These are phyloP conservation scores for Umbelopsis sp. DNA, from an alignment of 371 early-diverging fungal species.

Conservation along the genomic window DNA sequence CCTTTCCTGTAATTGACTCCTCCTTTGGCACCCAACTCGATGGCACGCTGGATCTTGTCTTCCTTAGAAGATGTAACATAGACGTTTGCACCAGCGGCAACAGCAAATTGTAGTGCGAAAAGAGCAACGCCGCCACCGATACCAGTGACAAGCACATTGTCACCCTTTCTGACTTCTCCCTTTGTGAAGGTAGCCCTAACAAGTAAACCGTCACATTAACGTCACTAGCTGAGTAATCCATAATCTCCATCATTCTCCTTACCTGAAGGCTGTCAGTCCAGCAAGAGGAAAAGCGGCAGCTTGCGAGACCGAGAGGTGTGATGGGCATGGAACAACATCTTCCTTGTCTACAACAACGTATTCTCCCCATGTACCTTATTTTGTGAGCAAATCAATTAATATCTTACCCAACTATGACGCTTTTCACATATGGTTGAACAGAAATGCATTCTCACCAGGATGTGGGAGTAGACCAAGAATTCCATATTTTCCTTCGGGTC, in stretches of 20 bases:
- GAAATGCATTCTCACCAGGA: constrained; percentile 36
- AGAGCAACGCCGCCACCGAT: constrained; percentile 81
- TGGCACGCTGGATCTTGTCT: constrained; percentile 64
- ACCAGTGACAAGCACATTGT: constrained; percentile 73
- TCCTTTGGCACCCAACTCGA: constrained; percentile 68
- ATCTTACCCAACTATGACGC: neutral
- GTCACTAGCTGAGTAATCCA: constrained; percentile 5
- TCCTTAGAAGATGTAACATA: constrained; percentile 72
- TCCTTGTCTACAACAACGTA: constrained; percentile 50
- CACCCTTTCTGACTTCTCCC: constrained; percentile 55
- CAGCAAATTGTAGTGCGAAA: constrained; percentile 68
- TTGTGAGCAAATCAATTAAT: no score
- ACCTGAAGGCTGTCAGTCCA: constrained; percentile 70
- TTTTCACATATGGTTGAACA: neutral
- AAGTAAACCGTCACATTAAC: constrained; percentile 2
- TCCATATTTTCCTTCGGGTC: constrained; percentile 62
- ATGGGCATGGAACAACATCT: constrained; percentile 58
- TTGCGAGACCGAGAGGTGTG: constrained; percentile 62
- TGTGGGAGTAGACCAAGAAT: constrained; percentile 62
- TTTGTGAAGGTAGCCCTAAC: constrained; percentile 61
- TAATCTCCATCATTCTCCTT: neutral
- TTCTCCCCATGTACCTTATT: constrained; percentile 63
- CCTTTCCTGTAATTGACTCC: constrained; percentile 74
- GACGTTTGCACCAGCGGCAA: constrained; percentile 71
- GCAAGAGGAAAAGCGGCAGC: constrained; percentile 75